Evolutionary conservation across 768 basidiomycete species (phyloP), one percentile per base, ranked within the genome.

Genomic region (Collybiopsis luxurians): DNA sequence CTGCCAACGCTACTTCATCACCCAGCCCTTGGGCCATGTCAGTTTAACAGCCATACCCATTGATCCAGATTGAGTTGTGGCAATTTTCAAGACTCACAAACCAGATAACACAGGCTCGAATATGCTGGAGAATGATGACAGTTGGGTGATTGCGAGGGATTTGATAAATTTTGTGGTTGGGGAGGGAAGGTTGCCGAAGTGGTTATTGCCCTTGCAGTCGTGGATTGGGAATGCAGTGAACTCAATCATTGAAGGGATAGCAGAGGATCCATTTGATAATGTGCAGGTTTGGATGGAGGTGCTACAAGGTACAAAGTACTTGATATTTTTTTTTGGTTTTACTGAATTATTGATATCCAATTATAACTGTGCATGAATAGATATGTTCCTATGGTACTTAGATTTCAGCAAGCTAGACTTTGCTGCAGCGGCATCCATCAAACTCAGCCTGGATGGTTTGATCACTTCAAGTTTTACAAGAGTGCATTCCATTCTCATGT

Each of bases 231-330:
- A 80, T 55, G 78, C 13, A 6, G 31, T 13, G 31, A 34, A 34
- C 13, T 34, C 31, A 13, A 34, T 34, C 13, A 34, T 34, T 55
- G 79, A 77, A 2, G 78, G 78, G 2, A 66, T 80, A 0, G 78
- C 78, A 0, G 76, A 75, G 0, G 79, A 77, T 1, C 78, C 79
- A 1, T 80, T 79, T 47, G 74, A 80, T 31, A 69, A 75, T 48
- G 78, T 80, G 6, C 75, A 76, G 62, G 79, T 79, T 13, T 80
- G 79, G 77, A 80, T 77, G 4, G 79, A 79, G 64, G 79, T 79
- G 1, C 60, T 80, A 24, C 78, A 79, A 59, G 74, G 73, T 70
- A 46, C 10, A 53, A 5, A 5, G 31, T 34, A 5, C 5, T 34
- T n/a, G n/a, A n/a, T n/a, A n/a, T n/a, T n/a, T n/a, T n/a, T n/a